Conservation (phyloP, 306 rosid genomes). For the Pyrus bretschneideri region DNA sequence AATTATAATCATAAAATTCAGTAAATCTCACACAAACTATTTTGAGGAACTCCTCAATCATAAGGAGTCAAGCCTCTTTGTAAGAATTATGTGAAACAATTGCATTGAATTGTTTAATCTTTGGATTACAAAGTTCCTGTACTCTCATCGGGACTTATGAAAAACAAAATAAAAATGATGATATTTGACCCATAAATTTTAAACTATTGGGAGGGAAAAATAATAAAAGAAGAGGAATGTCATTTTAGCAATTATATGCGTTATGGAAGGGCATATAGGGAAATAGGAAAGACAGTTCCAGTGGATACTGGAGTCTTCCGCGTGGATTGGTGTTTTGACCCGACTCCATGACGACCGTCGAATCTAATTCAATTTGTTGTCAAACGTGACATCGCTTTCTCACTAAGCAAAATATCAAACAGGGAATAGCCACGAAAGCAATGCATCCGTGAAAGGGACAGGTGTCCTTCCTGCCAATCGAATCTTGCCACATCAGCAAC, state of each 20-base stretch:
- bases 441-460: not conserved
- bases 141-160: no score
- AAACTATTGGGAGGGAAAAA: no score
- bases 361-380: not conserved
- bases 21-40: no score
- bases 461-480: constrained; percentile 16
- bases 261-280: not conserved
- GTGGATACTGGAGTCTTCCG: not conserved
- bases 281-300: not conserved
- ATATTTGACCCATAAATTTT: no score
- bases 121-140: no score
- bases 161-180: no score
- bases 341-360: no score
- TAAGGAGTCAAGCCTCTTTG: no score
- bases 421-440: not conserved
- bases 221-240: not conserved
- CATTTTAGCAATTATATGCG: not conserved
- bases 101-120: no score
- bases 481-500: constrained; percentile 17
- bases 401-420: not conserved
- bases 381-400: not conserved
- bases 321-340: not conserved
- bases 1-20: no score
- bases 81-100: no score
- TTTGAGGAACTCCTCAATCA: no score